Conservation (phyloP, 768 basidiomycete genomes). For the Cyclocybe cylindracea region DNA sequence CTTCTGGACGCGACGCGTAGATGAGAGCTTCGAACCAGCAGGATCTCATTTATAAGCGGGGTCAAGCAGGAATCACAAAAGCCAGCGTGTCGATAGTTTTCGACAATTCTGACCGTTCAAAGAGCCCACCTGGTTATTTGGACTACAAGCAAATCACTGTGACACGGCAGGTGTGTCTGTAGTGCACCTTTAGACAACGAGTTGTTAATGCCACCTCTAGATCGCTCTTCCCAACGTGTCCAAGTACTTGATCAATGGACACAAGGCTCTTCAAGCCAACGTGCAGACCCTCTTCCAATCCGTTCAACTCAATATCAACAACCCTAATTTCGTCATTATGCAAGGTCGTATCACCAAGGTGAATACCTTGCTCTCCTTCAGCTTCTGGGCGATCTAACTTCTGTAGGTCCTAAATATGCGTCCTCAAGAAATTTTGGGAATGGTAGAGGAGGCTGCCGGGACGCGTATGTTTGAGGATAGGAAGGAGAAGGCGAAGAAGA, state of each 20-base stretch:
- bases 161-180: slow-evolving; percentile 80
- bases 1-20: slow-evolving; percentile 38
- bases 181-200: not conserved
- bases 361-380: slow-evolving; percentile 3
- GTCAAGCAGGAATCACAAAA: slow-evolving; percentile 95
- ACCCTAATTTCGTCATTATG: slow-evolving; percentile 99
- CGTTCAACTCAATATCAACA: slow-evolving; percentile 98
- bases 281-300: slow-evolving; percentile 94
- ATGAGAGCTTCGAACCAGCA: slow-evolving; percentile 95
- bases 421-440: slow-evolving; percentile 94
- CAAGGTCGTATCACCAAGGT: slow-evolving; percentile 99
- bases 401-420: slow-evolving; percentile 92
- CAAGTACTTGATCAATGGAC: slow-evolving; percentile 95
- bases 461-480: slow-evolving; percentile 99
- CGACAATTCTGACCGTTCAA: slow-evolving; percentile 89
- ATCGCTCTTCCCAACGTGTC: slow-evolving; percentile 91
- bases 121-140: slow-evolving; percentile 82
- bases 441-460: slow-evolving; percentile 98
- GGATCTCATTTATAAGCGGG: slow-evolving; percentile 98
- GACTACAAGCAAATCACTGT: slow-evolving; percentile 89
- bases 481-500: slow-evolving; percentile 95
- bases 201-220: slow-evolving; percentile 35
- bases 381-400: not conserved
- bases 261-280: slow-evolving; percentile 82
- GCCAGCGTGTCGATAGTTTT: slow-evolving; percentile 99